A percentile compares a stretch with the other conserved stretches of the same genome.
Conservation (phyloP, 176 grass and related monocot species). For the Avena sativa region DNA sequence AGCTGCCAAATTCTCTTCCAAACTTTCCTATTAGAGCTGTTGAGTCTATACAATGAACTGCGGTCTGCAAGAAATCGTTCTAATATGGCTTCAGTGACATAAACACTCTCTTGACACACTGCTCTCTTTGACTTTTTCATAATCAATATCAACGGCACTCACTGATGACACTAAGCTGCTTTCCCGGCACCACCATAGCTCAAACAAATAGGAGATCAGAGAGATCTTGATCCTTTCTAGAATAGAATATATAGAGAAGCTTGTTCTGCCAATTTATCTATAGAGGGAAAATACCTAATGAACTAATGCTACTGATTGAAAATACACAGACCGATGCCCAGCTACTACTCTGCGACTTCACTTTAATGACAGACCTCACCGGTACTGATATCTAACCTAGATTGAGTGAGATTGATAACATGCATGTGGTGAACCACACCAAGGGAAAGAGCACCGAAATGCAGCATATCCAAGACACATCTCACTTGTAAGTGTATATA, state of each 20-base stretch:
- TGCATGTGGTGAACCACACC: background rate
- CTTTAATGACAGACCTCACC: background rate
- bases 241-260: constrained; percentile 10
- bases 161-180: background rate
- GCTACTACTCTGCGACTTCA: background rate
- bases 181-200: background rate
- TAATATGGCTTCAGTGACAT: background rate
- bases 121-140: too few species aligned
- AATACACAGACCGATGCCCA: background rate
- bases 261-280: constrained; percentile 1
- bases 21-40: constrained; percentile 13
- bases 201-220: background rate
- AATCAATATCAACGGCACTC: too few species aligned
- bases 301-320: background rate
- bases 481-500: background rate
- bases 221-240: constrained; percentile 8
- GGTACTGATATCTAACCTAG: background rate
- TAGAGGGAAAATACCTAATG: background rate
- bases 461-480: background rate
- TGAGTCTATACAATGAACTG: background rate
- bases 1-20: background rate
- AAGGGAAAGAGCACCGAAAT: background rate
- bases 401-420: background rate
- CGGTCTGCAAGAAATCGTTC: background rate
- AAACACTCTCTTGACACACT: background rate